phyloP scores from a whole-genome alignment of 805 yeast species.

The Ascoidea tarda region DNA sequence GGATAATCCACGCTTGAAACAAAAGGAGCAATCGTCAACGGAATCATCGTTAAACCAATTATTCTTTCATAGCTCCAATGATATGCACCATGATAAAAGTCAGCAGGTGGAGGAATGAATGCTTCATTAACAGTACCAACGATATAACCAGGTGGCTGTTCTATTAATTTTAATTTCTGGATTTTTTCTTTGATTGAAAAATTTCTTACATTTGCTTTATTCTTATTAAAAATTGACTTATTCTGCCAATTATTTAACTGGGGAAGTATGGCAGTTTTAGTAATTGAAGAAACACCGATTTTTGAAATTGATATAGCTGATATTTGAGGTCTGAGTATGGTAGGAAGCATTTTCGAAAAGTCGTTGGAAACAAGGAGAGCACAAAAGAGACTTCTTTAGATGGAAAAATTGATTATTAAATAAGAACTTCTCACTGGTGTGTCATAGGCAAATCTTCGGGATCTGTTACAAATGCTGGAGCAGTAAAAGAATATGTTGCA shows the following conservation, averaged over 20 bases:
- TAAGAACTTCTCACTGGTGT: no score
- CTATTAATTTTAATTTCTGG: conserved; percentile 32
- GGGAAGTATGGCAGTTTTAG: no score
- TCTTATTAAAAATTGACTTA: background rate
- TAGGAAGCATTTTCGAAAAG: no score
- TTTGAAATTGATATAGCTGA: background rate
- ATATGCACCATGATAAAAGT: conserved; percentile 63
- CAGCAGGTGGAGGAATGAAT: conserved; percentile 45
- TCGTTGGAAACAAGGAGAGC: no score
- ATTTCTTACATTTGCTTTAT: conserved; percentile 11
- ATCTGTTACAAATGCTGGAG: no score
- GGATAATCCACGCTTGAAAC: conserved; percentile 62
- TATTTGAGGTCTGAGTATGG: background rate
- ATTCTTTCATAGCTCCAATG: conserved; percentile 90
- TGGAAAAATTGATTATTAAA: no score
- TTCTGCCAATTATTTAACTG: background rate
- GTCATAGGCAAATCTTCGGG: no score
- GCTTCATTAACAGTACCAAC: conserved; percentile 94
- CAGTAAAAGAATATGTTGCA: no score
- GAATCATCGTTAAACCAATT: conserved; percentile 58
- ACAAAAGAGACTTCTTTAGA: no score
- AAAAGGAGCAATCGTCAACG: conserved; percentile 64
- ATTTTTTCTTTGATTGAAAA: conserved; percentile 4
- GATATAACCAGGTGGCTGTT: conserved; percentile 82
- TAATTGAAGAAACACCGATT: no score